Conservation (phyloP, 179 eudicot genomes). For the Silene vulgaris region DNA sequence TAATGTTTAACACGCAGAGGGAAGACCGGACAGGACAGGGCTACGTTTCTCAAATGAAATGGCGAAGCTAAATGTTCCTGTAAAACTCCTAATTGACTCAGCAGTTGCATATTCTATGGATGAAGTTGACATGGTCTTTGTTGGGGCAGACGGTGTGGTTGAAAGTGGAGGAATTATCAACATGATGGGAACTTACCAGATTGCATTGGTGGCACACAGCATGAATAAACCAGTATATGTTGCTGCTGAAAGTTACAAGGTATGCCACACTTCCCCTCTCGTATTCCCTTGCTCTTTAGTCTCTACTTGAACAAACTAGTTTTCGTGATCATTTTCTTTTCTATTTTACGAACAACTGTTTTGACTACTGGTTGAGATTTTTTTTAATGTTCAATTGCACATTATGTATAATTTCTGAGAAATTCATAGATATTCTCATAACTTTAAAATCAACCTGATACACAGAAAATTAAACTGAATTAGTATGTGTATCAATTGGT, state of each 20-base stretch:
- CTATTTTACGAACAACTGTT: no score
- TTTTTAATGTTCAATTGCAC: no score
- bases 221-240: constrained; percentile 93
- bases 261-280: constrained; percentile 19
- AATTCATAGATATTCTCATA: no score
- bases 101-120: constrained; percentile 96
- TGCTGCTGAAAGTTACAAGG: constrained; percentile 99
- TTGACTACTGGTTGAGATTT: no score
- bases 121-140: constrained; percentile 91
- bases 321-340: no score
- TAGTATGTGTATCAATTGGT: no score
- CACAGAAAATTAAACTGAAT: no score
- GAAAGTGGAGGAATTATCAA: constrained; percentile 95
- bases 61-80: constrained; percentile 89
- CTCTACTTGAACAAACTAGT: no score
- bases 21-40: constrained; percentile 91
- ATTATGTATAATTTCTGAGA: no score
- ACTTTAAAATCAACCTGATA: no score
- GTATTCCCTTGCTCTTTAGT: neutral
- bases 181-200: constrained; percentile 98
- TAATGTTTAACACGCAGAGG: constrained; percentile 52
- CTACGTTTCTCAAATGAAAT: constrained; percentile 80
- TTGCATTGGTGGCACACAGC: constrained; percentile 83
- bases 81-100: constrained; percentile 84
- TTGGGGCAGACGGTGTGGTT: constrained; percentile 97